Evolutionary conservation across 768 basidiomycete genomes (phyloP).

Genomic region (Leccinum barrowsii): DNA sequence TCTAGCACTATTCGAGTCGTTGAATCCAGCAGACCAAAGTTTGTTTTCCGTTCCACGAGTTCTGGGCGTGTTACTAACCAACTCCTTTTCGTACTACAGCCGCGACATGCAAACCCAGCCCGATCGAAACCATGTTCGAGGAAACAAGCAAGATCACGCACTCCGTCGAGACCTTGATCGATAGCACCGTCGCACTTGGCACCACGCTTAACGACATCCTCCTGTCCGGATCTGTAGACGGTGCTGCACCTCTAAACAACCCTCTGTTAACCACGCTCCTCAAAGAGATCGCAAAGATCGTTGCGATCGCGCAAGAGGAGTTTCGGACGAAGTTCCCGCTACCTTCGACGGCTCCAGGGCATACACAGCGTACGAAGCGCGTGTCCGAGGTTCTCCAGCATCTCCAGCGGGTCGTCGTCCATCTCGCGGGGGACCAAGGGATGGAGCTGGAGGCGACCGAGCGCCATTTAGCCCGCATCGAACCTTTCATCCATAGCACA

Average conservation of each 20-base stretch:
- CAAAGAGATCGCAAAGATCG: neutral
- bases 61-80: neutral
- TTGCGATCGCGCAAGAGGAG: constrained; percentile 3
- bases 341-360: constrained; percentile 11
- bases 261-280: neutral
- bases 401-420: neutral
- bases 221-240: neutral
- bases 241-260: neutral
- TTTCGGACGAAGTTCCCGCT: constrained; percentile 1
- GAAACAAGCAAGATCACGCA: neutral
- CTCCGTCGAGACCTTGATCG: constrained; percentile 5
- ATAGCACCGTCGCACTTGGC: neutral
- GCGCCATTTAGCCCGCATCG: neutral
- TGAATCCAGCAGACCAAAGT: no score
- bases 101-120: neutral
- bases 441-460: constrained; percentile 4
- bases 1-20: no score
- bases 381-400: neutral
- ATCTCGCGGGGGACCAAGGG: neutral
- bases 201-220: neutral
- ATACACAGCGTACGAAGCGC: neutral
- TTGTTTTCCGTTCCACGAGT: neutral
- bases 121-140: neutral
- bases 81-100: neutral
- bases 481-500: constrained; percentile 1